Percentiles rank a stretch among this genome's conserved stretches.
These are phyloP conservation scores for Sporothrix sp. DNA, from an alignment of 2,329 filamentous ascomycete genomes.

Conservation along the genomic window DNA sequence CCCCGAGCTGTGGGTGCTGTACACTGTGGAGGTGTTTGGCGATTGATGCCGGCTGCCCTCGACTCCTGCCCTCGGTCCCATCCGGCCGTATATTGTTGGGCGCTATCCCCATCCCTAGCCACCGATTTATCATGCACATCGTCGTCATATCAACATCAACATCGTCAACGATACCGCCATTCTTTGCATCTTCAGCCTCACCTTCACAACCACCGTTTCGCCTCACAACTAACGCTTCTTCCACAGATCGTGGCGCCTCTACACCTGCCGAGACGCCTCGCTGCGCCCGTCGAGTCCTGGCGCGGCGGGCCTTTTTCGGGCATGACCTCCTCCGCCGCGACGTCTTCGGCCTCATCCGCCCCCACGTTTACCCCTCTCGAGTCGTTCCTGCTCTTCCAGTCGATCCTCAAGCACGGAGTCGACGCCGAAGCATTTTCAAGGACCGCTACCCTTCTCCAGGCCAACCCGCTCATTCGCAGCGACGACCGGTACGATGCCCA, in stretches of 20 bases:
- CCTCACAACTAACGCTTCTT: not conserved
- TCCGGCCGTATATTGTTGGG: no score
- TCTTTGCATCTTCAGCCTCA: not conserved
- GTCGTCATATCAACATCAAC: not conserved
- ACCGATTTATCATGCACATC: no score
- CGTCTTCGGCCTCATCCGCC: slow-evolving; percentile 12
- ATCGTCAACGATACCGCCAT: not conserved
- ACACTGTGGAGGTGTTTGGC: no score
- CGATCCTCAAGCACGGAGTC: slow-evolving; percentile 23
- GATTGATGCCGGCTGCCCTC: no score
- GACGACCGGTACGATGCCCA: slow-evolving; percentile 61
- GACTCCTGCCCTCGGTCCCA: not conserved
- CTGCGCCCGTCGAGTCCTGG: slow-evolving; percentile 25
- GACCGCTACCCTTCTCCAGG: slow-evolving; percentile 52
- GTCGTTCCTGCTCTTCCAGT: slow-evolving; percentile 27
- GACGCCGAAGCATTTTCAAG: slow-evolving; percentile 26
- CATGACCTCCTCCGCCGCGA: slow-evolving; percentile 26
- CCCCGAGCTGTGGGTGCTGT: no score
- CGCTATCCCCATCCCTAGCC: not conserved
- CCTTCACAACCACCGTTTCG: not conserved
- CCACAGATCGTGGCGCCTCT: slow-evolving; percentile 27
- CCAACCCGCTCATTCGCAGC: slow-evolving; percentile 61
- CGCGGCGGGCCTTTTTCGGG: slow-evolving; percentile 26
- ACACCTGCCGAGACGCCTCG: slow-evolving; percentile 26
- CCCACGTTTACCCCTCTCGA: slow-evolving; percentile 27